Percentiles rank a stretch among this genome's conserved stretches.
These are phyloP conservation scores for Haplosporangium sp. DNA, from an alignment of 371 early-diverging fungal species.

Conservation along the genomic window DNA sequence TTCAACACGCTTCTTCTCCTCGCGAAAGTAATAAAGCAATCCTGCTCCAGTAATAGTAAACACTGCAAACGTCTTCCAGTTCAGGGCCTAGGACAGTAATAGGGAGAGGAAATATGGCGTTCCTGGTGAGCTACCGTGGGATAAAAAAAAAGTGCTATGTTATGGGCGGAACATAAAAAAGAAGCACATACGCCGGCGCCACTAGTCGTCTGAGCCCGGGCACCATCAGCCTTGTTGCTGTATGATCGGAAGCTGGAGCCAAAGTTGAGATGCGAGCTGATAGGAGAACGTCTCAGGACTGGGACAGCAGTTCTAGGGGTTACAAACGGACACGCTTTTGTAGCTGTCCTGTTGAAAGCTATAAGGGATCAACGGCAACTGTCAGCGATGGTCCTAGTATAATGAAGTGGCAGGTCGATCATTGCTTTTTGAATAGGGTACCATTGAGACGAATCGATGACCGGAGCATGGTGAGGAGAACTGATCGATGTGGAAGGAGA, in stretches of 20 bases:
- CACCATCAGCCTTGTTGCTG: slow-evolving; percentile 32
- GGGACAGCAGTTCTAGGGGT: not conserved
- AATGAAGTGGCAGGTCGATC: not conserved
- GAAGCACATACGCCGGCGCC: slow-evolving; percentile 31
- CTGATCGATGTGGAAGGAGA: not conserved
- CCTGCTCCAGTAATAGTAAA: slow-evolving; percentile 73
- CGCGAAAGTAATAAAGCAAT: slow-evolving; percentile 68
- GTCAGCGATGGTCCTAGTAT: not conserved
- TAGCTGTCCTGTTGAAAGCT: slow-evolving; percentile 8
- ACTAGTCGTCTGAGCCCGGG: slow-evolving; percentile 33
- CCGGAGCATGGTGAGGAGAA: slow-evolving; percentile 24
- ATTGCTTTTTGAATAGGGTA: not conserved
- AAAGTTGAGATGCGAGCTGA: slow-evolving; percentile 2
- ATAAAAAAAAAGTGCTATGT: not conserved
- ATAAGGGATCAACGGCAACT: not conserved
- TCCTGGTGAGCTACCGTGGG: too few relatives aligned
- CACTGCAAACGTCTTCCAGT: slow-evolving; percentile 56
- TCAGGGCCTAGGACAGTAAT: slow-evolving; percentile 26
- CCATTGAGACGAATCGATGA: slow-evolving; percentile 23
- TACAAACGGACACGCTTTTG: not conserved
- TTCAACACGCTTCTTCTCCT: slow-evolving; percentile 70
- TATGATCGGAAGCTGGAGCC: slow-evolving; percentile 11
- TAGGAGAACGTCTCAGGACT: not conserved
- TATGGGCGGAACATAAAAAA: not conserved
- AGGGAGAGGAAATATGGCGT: not conserved